Percentiles rank a stretch among this genome's conserved stretches.
phyloP scores from a whole-genome alignment of 495 filamentous ascomycete species.

The Cladorrhinum samala region DNA sequence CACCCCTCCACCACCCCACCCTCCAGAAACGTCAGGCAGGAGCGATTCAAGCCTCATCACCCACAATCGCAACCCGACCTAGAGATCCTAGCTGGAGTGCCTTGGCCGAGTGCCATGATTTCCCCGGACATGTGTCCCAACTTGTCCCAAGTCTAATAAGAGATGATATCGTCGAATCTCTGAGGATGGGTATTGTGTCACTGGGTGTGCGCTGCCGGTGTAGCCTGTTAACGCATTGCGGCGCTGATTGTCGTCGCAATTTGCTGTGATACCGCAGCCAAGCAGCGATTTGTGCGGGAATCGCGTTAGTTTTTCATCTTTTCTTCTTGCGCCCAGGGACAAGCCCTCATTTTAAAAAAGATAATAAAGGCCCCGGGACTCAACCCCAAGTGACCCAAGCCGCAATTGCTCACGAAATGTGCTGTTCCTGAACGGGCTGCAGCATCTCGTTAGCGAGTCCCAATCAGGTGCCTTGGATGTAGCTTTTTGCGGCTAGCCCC shows the following conservation, averaged over 20 bases:
- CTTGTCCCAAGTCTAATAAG: too few species aligned
- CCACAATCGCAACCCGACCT: conserved; percentile 1
- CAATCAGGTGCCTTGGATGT: conserved; percentile 16
- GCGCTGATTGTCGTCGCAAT: neutral
- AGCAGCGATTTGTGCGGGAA: too few species aligned
- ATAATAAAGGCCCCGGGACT: neutral
- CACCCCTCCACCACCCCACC: conserved; percentile 4
- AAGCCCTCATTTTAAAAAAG: conserved; percentile 11
- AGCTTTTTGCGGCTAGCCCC: conserved; percentile 16
- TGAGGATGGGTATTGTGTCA: too few species aligned
- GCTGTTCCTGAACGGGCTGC: conserved; percentile 20
- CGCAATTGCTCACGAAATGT: conserved; percentile 9
- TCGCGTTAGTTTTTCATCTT: neutral
- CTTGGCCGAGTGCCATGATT: neutral
- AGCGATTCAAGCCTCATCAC: conserved; percentile 6
- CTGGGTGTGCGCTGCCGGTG: too few species aligned
- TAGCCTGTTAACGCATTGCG: neutral
- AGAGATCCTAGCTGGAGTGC: neutral
- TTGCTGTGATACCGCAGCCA: neutral
- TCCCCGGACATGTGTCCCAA: neutral
- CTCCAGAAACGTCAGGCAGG: conserved; percentile 2
- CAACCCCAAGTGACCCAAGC: neutral
- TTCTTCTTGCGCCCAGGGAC: neutral
- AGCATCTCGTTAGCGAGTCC: conserved; percentile 23
- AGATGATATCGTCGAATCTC: too few species aligned